Conservation (phyloP, 2,329 filamentous ascomycete genomes). For the Paracorniculantispora psalliotae region DNA sequence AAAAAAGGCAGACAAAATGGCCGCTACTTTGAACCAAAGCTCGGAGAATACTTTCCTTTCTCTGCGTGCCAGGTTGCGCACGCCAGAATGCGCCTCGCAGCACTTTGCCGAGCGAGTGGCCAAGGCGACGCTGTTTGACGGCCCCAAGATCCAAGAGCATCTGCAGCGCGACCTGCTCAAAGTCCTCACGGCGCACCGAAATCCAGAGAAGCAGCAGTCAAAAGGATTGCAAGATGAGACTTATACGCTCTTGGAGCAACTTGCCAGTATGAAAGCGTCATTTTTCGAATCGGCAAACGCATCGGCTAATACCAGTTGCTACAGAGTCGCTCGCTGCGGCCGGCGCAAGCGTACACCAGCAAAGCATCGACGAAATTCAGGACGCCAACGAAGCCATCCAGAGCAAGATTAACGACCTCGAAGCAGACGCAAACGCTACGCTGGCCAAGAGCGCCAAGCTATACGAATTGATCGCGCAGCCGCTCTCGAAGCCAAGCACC, state of each 20-base stretch:
- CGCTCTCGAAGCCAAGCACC: not conserved
- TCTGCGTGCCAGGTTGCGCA: conserved; percentile 6
- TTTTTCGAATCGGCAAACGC: not conserved
- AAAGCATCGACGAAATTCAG: not conserved
- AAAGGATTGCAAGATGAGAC: conserved; percentile 13
- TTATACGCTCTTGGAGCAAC: conserved; percentile 1
- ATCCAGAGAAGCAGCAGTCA: not conserved
- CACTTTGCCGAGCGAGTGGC: not conserved
- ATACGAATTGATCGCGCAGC: not conserved
- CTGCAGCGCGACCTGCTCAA: not conserved
- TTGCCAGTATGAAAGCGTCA: not conserved
- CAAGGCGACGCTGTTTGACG: not conserved
- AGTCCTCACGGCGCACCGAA: not conserved
- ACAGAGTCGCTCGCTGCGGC: not conserved
- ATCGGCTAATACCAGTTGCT: not conserved
- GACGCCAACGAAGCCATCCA: not conserved
- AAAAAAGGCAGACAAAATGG: not conserved
- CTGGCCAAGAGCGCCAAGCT: not conserved
- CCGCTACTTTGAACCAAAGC: not conserved
- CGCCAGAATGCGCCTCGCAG: conserved; percentile 3
- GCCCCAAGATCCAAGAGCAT: not conserved
- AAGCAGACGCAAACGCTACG: not conserved
- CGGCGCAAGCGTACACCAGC: not conserved
- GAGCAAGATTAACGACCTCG: not conserved
- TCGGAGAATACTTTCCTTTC: not conserved